Conservation (phyloP, 148 eudicot genomes). For the Nyssa sinensis region DNA sequence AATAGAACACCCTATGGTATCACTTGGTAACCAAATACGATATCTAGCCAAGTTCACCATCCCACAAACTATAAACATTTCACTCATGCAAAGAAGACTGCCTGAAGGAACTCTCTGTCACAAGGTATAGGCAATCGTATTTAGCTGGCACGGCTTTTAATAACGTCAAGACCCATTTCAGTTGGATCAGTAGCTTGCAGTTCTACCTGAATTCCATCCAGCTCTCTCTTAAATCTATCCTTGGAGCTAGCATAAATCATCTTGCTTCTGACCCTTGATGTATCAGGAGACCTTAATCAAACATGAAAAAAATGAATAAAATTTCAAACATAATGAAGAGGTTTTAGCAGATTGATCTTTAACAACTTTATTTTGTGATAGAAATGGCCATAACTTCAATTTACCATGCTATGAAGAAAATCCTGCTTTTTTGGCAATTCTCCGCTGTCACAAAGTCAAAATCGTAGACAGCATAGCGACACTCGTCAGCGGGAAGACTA, state of each 20-base stretch:
- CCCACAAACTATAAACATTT: constrained; percentile 18
- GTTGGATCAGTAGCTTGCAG: constrained; percentile 31
- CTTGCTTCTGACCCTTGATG: constrained; percentile 28
- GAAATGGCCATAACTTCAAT: neutral
- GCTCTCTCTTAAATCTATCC: constrained; percentile 29
- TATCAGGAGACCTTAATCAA: constrained; percentile 25
- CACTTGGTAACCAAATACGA: constrained; percentile 14
- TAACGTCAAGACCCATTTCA: constrained; percentile 25
- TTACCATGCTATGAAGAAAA: constrained; percentile 33
- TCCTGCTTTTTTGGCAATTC: constrained; percentile 31
- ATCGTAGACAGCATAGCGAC: constrained; percentile 30
- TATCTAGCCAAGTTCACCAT: constrained; percentile 17
- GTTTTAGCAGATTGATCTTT: too few relatives aligned
- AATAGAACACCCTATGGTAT: neutral
- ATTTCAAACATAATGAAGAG: neutral
- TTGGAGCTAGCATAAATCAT: constrained; percentile 32
- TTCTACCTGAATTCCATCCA: constrained; percentile 30
- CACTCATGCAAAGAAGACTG: constrained; percentile 12
- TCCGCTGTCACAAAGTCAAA: constrained; percentile 22
- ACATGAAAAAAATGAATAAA: neutral
- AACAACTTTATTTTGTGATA: neutral
- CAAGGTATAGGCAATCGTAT: neutral
- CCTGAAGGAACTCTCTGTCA: constrained; percentile 2
- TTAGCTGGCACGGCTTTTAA: constrained; percentile 27
- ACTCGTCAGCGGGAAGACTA: constrained; percentile 26